These are phyloP conservation scores for Kuraishia hungarica DNA, from an alignment of 805 yeast genomes.

Conservation along the genomic window DNA sequence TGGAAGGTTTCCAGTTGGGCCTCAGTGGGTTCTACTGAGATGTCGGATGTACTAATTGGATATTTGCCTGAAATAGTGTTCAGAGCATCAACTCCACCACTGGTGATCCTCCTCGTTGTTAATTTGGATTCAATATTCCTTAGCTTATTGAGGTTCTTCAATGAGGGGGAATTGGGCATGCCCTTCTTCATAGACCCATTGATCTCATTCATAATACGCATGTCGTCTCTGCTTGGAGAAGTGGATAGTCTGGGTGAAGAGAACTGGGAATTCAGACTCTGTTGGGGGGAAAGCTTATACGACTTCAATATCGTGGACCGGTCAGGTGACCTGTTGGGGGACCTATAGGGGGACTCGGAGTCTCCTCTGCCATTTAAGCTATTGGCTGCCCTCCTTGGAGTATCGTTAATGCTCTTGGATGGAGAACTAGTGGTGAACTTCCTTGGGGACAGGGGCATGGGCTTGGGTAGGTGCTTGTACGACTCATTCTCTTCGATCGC, in stretches of 20 bases:
- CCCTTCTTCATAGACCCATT: constrained; percentile 12
- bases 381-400: too few species aligned
- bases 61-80: too few species aligned
- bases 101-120: not conserved
- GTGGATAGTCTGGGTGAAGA: not conserved
- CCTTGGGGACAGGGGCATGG: not conserved
- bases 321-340: not conserved
- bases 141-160: constrained; percentile 24
- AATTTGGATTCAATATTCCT: constrained; percentile 20
- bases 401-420: too few species aligned
- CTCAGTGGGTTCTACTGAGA: not conserved
- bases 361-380: too few species aligned
- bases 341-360: too few species aligned
- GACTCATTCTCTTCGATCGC: constrained; percentile 8
- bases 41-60: not conserved
- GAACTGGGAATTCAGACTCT: too few species aligned
- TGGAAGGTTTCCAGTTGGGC: not conserved
- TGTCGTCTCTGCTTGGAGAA: constrained; percentile 17
- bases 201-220: constrained; percentile 22
- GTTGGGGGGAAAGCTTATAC: constrained; percentile 1
- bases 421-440: too few species aligned
- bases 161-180: constrained; percentile 26
- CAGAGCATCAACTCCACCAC: too few species aligned
- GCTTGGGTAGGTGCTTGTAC: constrained; percentile 3
- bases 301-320: not conserved